A percentile compares a stretch with the other conserved stretches of the same genome.
Conservation (phyloP, 1,284 basidiomycete species). For the Puccinia horiana region DNA sequence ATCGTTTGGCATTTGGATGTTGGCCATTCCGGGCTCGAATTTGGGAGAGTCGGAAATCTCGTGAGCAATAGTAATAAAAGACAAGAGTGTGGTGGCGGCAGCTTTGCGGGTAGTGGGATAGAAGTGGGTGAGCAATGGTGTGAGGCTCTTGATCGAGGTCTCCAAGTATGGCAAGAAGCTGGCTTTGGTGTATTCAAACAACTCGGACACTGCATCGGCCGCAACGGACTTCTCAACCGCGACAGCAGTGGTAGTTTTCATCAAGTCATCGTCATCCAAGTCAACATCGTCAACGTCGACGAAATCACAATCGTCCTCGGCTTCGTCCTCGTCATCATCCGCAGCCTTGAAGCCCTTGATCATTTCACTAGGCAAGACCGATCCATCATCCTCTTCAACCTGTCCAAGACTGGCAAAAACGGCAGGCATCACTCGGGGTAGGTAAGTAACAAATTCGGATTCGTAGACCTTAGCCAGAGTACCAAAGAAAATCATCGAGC, state of each 20-base stretch:
- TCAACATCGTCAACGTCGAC: conserved; percentile 65
- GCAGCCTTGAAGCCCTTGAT: conserved; percentile 71
- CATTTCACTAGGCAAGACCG: conserved; percentile 29
- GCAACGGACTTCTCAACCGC: conserved; percentile 99
- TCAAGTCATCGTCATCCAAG: conserved; percentile 72
- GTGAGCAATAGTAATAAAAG: conserved; percentile 89
- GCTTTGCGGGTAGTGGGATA: conserved; percentile 98
- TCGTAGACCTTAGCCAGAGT: conserved; percentile 96
- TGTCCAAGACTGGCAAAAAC: conserved; percentile 84
- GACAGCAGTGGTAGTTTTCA: conserved; percentile 79
- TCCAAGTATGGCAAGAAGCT: conserved; percentile 83
- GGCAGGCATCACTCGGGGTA: conserved; percentile 81
- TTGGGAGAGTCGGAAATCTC: conserved; percentile 78
- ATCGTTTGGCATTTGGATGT: conserved; percentile 70
- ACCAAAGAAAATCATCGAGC: conserved; percentile 97
- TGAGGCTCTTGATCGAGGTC: conserved; percentile 75
- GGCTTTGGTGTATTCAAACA: conserved; percentile 78
- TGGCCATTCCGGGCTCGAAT: conserved; percentile 74
- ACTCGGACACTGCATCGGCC: conserved; percentile 88
- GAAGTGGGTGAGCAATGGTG: conserved; percentile 75
- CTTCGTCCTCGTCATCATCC: conserved; percentile 53
- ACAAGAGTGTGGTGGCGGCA: conserved; percentile 82
- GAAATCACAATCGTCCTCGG: conserved; percentile 65
- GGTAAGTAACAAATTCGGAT: conserved; percentile 86
- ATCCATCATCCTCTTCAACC: conserved; percentile 58